A percentile compares a stretch with the other conserved stretches of the same genome.
These are phyloP conservation scores for Suillus variegatus DNA, from an alignment of 768 basidiomycete species.

Conservation along the genomic window DNA sequence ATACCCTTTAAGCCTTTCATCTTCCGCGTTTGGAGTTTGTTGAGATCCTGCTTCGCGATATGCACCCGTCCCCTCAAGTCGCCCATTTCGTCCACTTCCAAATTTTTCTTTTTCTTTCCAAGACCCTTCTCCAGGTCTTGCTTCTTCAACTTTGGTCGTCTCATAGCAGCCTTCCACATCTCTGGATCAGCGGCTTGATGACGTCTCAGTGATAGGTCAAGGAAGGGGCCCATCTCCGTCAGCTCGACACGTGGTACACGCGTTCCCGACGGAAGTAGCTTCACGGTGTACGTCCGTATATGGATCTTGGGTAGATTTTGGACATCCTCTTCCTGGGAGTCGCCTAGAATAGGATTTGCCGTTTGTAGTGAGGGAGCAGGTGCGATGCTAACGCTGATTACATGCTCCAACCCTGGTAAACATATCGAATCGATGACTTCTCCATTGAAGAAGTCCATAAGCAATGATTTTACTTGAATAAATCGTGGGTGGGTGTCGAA, in stretches of 20 bases:
- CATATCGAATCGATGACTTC: conserved; percentile 83
- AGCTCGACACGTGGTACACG: conserved; percentile 83
- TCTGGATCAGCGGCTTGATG: conserved; percentile 77
- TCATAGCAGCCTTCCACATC: conserved; percentile 78
- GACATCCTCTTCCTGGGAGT: conserved; percentile 38
- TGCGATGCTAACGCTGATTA: conserved; percentile 78
- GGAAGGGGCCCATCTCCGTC: conserved; percentile 85
- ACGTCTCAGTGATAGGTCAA: conserved; percentile 81
- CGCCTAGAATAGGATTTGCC: conserved; percentile 22
- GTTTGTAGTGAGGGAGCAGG: conserved; percentile 62
- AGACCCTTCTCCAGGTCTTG: conserved; percentile 81
- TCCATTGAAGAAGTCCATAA: conserved; percentile 89
- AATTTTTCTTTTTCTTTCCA: conserved; percentile 92
- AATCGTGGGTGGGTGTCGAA: conserved; percentile 95
- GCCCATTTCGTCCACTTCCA: conserved; percentile 98
- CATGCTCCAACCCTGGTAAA: conserved; percentile 82
- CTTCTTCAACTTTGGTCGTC: conserved; percentile 86
- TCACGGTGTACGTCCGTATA: conserved; percentile 82
- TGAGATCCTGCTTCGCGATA: conserved; percentile 85
- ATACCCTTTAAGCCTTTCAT: conserved; percentile 87
- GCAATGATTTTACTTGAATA: conserved; percentile 86
- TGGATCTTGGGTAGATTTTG: conserved; percentile 77
- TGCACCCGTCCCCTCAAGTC: conserved; percentile 91
- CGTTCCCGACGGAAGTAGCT: conserved; percentile 73
- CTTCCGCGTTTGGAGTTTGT: conserved; percentile 86